Base-by-base conservation (phyloP, 371 early-diverging fungal genomes). In the Batkoa obscura region DNA sequence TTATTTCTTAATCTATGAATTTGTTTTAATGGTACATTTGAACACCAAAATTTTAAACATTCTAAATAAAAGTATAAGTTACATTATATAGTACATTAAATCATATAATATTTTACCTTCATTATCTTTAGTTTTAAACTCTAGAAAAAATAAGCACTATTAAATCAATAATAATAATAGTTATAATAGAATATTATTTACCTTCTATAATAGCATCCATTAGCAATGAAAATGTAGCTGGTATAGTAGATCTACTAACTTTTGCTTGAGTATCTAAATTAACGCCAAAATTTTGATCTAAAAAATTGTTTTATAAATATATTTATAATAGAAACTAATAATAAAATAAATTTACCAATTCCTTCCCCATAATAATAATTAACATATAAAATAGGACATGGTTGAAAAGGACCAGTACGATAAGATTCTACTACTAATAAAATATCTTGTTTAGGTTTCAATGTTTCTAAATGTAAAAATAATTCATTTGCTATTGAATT, bases 281-380 rank as follows among this genome's bases (percentile, higher is more conserved):
- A n/a, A 49, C 32, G 2, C 50, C 50, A 49, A 49, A 49, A 33
- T 30, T 33, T 49, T 49, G 50, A n/a, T 49, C 50, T 49, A 35
- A 31, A n/a, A 3, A n/a, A 35, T 30, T 15, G 3, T 4, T 9
- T 3, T 4, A n/a, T n/a, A n/a, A n/a, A n/a, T n/a, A n/a, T n/a
- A n/a, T n/a, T 8, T 4, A 8, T 3, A 3, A 4, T 9, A 49
- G 4, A 8, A 4, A 33, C n/a, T 30, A 13, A 3, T 6, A 49
- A 35, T 49, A 33, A 3, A 2, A 13, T 12, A 3, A 5, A 3
- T 30, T 3, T 49, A 49, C 50, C 50, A 31, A 30, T n/a, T 9
- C 35, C 50, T 10, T 23, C 5, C 4, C 50, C 50, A 32, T 49
- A 33, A 33, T 49, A 49, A 33, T 49, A 33, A 31, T 35, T 32